These are phyloP conservation scores for Rhodotorula sp. DNA, from an alignment of 1,284 basidiomycete genomes.

Conservation along the genomic window DNA sequence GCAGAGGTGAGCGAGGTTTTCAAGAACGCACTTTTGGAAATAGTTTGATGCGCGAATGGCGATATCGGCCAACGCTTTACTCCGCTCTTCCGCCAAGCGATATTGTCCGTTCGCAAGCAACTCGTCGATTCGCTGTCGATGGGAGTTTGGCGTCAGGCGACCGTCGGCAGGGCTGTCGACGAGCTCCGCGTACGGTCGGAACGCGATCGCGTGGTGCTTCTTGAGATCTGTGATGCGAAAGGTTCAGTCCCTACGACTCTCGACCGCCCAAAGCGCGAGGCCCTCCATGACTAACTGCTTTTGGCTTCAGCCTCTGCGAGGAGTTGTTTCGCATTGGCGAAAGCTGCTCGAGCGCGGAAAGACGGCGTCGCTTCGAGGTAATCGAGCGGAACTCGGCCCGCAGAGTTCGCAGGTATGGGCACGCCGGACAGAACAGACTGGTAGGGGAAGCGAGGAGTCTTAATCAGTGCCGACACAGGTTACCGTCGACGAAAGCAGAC, in stretches of 20 bases:
- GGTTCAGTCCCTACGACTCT: not conserved
- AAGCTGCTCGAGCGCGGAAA: slow-evolving; percentile 58
- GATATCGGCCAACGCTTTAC: slow-evolving; percentile 56
- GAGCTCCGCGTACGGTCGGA: slow-evolving; percentile 58
- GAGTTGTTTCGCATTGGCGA: slow-evolving; percentile 72
- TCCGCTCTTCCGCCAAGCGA: slow-evolving; percentile 56
- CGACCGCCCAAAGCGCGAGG: not conserved
- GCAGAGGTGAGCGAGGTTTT: too few relatives aligned
- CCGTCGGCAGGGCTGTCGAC: slow-evolving; percentile 46
- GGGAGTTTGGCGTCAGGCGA: slow-evolving; percentile 52
- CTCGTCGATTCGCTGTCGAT: slow-evolving; percentile 47
- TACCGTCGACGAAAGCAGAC: too few relatives aligned
- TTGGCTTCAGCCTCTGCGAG: slow-evolving; percentile 78
- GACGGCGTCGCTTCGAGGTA: slow-evolving; percentile 43
- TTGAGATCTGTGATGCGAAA: slow-evolving; percentile 58
- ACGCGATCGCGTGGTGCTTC: slow-evolving; percentile 59
- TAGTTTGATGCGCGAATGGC: slow-evolving; percentile 70
- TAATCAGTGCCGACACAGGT: not conserved
- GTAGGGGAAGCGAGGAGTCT: not conserved
- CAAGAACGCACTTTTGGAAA: slow-evolving; percentile 64
- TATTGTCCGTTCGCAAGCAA: slow-evolving; percentile 51
- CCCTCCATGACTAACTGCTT: slow-evolving; percentile 56
- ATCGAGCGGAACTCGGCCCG: slow-evolving; percentile 48
- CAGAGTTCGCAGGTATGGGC: slow-evolving; percentile 48
- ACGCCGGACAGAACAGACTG: slow-evolving; percentile 45